These are phyloP conservation scores for Fusarium globosum DNA, from an alignment of 2,329 filamentous ascomycete genomes.

Conservation along the genomic window DNA sequence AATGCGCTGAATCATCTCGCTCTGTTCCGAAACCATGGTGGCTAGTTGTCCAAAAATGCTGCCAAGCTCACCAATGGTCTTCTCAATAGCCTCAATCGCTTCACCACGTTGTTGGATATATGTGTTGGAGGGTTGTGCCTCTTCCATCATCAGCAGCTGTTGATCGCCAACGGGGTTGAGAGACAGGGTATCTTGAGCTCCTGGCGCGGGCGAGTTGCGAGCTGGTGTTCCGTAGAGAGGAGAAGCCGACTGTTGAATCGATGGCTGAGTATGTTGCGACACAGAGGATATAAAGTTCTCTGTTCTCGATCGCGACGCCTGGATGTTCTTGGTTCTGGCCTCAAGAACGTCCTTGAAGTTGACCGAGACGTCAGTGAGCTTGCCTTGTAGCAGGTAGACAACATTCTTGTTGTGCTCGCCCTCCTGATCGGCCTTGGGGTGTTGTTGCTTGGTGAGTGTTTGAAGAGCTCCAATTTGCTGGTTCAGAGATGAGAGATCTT, in stretches of 20 bases:
- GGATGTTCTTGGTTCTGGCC: constrained; percentile 96
- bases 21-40: constrained; percentile 96
- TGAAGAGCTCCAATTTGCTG: constrained; percentile 89
- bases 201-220: constrained; percentile 73
- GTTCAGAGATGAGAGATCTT: constrained; percentile 87
- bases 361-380: constrained; percentile 89
- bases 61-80: constrained; percentile 92
- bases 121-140: constrained; percentile 84
- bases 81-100: constrained; percentile 96
- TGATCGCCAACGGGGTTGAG: constrained; percentile 85
- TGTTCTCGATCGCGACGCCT: constrained; percentile 89
- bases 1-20: constrained; percentile 96
- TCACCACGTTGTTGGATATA: constrained; percentile 96
- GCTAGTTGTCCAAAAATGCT: constrained; percentile 93
- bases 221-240: constrained; percentile 86
- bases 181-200: constrained; percentile 79
- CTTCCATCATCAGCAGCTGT: constrained; percentile 91
- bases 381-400: constrained; percentile 88
- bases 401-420: constrained; percentile 99
- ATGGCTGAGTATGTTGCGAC: constrained; percentile 76
- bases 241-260: constrained; percentile 80
- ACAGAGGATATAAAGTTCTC: constrained; percentile 97
- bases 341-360: constrained; percentile 99
- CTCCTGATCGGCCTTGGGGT: constrained; percentile 80
- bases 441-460: constrained; percentile 78